Conservation (phyloP, 1,284 basidiomycete genomes). For the Sanghuangporus weigelae region DNA sequence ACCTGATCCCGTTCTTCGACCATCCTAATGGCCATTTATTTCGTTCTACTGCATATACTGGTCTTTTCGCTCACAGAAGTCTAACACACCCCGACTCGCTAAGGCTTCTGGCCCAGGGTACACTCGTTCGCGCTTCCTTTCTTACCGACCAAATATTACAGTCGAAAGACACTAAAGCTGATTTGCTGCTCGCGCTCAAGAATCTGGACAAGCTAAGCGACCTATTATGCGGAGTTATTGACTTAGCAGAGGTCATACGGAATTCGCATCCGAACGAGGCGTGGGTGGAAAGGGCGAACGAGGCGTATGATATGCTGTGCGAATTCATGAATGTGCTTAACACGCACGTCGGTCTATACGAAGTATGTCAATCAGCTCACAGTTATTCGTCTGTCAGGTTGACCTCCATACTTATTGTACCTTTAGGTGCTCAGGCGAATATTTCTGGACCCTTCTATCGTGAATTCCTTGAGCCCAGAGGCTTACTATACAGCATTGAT, state of each 20-base stretch:
- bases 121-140: slow-evolving; percentile 65
- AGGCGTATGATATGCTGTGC: slow-evolving; percentile 88
- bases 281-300: slow-evolving; percentile 84
- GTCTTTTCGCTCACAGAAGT: slow-evolving; percentile 68
- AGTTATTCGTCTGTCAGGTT: slow-evolving; percentile 13
- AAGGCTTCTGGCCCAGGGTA: slow-evolving; percentile 60
- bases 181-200: slow-evolving; percentile 84
- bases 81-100: slow-evolving; percentile 61
- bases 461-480: slow-evolving; percentile 58
- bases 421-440: slow-evolving; percentile 59
- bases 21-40: slow-evolving; percentile 40
- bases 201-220: slow-evolving; percentile 94
- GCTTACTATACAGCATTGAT: slow-evolving; percentile 84
- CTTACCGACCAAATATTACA: slow-evolving; percentile 72
- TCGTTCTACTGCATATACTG: slow-evolving; percentile 42
- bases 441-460: slow-evolving; percentile 55
- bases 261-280: slow-evolving; percentile 85
- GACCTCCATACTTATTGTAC: not conserved
- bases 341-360: slow-evolving; percentile 89
- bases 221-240: slow-evolving; percentile 92
- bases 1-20: slow-evolving; percentile 69
- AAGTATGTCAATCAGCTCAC: slow-evolving; percentile 46
- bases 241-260: slow-evolving; percentile 90
- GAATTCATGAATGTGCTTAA: slow-evolving; percentile 98
- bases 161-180: slow-evolving; percentile 57